phyloP scores from a whole-genome alignment of 75 land plant genomes.

The Azolla pinnata region DNA sequence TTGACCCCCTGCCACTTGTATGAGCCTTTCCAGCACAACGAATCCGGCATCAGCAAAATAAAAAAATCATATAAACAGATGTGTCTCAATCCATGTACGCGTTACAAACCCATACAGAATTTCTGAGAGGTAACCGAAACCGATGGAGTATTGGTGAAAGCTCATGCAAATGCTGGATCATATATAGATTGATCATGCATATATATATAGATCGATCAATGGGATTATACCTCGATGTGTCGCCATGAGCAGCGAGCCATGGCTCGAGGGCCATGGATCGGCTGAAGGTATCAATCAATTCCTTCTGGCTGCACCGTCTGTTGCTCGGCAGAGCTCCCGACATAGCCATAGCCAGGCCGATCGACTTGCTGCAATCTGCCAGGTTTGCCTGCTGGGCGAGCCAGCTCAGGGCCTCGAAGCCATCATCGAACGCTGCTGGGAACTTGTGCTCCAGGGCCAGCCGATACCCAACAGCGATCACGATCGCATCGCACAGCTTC shows the following conservation, averaged over 20 bases:
- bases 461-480: conserved; percentile 75
- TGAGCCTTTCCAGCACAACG: no score
- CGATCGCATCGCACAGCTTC: conserved; percentile 57
- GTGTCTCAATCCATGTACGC: no score
- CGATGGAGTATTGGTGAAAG: no score
- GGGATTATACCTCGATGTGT: no score
- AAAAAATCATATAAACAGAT: no score
- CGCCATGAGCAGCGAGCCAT: conserved; percentile 92
- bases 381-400: conserved; percentile 82
- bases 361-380: conserved; percentile 62
- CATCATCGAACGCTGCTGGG: conserved; percentile 89
- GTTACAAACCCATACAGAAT: no score
- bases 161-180: no score
- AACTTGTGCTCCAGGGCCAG: conserved; percentile 73
- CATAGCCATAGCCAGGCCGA: conserved; percentile 33
- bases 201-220: no score
- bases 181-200: no score
- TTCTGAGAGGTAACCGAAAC: no score
- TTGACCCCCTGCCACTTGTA: no score
- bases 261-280: conserved; percentile 56
- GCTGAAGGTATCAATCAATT: conserved; percentile 63
- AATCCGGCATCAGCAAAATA: no score
- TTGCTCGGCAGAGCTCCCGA: conserved; percentile 19
- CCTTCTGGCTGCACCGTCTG: conserved; percentile 26
- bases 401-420: conserved; percentile 72